Base-by-base conservation (phyloP, 2,329 filamentous ascomycete genomes). In the Coniochaeta hoffmannii region DNA sequence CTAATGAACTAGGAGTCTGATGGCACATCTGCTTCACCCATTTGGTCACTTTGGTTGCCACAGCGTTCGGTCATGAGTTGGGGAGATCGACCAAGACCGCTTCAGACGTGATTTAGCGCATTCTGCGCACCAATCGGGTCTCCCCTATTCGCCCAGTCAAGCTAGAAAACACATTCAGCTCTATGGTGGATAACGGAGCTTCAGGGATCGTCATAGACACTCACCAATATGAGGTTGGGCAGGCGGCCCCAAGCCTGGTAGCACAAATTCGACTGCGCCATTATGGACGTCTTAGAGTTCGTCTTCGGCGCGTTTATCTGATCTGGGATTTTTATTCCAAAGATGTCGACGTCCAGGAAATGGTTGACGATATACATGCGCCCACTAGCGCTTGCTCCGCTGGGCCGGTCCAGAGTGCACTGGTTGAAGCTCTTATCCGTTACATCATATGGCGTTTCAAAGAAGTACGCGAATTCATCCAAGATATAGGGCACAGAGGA, bases 371-470 rank as follows among this genome's bases (percentile, higher is more conserved):
- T 67, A 54, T 71, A 73, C 74, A 79, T 74, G 31, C 71, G 71
- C 26, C 67, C 67, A 19, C 66, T 61, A 0, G 73, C 63, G 31
- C 71, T 66, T 22, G 68, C 71, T 0, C 66, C 68, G 0, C 66
- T 53, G 0, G 89, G 89, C 8, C 88, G 79, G 64, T 88, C 77
- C 3, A 89, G 76, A 11, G 73, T 72, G 71, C 89, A 93, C 41
- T 78, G 80, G 64, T 83, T 83, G 64, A 88, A 85, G 15, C 72
- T 73, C 0, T 77, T 69, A 52, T 80, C 72, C 1, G 77, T 80
- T 58, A 85, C 82, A 60, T 88, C 83, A 69, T 80, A 92, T 0
- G 80, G 76, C 46, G 87, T 93, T 67, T 93, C 89, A 73, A 87
- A 91, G 61, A 87, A 79, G 69, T 83, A 83, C 24, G 72, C 70